A percentile compares a stretch with the other conserved stretches of the same genome.
These are phyloP conservation scores for Pelargonium fulgidum DNA, from an alignment of 441 rosid species.

Conservation along the genomic window DNA sequence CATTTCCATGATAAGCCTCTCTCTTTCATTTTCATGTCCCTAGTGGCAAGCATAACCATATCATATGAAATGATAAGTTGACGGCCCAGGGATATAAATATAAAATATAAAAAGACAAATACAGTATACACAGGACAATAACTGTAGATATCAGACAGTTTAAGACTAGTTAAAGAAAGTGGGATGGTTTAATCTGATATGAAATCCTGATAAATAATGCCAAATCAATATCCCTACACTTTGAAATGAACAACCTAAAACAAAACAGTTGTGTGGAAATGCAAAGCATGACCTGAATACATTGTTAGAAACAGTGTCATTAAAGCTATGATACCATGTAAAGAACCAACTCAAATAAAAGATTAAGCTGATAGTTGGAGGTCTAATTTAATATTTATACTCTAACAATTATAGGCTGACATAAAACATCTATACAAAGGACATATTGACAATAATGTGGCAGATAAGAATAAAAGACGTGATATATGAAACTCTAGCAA, in stretches of 20 bases:
- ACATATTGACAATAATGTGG: not conserved
- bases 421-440: not conserved
- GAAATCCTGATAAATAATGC: not conserved
- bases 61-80: constrained; percentile 6
- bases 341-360: no score
- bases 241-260: not conserved
- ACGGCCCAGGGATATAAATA: constrained; percentile 5
- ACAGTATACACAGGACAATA: not conserved
- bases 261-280: not conserved
- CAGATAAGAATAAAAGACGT: not conserved
- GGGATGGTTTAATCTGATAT: not conserved
- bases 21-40: constrained; percentile 78
- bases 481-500: constrained; percentile 7
- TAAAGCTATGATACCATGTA: no score
- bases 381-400: not conserved
- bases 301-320: not conserved
- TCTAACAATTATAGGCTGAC: not conserved
- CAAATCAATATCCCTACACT: not conserved
- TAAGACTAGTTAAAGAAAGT: not conserved
- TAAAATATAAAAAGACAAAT: constrained; percentile 10
- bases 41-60: constrained; percentile 29
- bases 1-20: constrained; percentile 85
- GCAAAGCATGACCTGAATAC: not conserved
- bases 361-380: no score
- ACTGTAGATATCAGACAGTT: not conserved